A percentile compares a stretch with the other conserved stretches of the same genome.
These are phyloP conservation scores for Aspergillus intermedius DNA, from an alignment of 2,329 filamentous ascomycete species.

Conservation along the genomic window DNA sequence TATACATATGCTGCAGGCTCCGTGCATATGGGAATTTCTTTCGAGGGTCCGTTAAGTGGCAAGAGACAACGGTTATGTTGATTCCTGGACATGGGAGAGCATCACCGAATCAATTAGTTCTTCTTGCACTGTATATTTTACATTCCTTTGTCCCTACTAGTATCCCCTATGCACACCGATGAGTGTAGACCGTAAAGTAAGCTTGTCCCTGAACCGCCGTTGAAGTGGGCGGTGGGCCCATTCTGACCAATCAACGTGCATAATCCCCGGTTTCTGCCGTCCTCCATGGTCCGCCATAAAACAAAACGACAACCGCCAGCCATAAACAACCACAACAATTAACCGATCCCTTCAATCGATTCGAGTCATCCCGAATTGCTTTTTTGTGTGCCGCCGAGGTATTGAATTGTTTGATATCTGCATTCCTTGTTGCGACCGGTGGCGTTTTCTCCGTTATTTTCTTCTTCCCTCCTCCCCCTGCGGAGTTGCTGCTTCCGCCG, in stretches of 20 bases:
- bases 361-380: background rate
- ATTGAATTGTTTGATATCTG: too few relatives aligned
- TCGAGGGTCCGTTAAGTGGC: background rate
- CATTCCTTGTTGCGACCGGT: too few relatives aligned
- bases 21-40: background rate
- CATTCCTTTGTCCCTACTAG: too few relatives aligned
- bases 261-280: background rate
- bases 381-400: too few relatives aligned
- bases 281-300: background rate
- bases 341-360: background rate
- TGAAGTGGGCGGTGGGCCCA: background rate
- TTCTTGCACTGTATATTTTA: too few relatives aligned
- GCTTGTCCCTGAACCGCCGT: background rate
- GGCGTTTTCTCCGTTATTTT: background rate
- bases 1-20: background rate
- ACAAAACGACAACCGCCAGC: background rate
- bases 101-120: too few relatives aligned
- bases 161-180: too few relatives aligned
- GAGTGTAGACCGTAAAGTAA: too few relatives aligned
- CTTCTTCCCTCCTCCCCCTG: background rate
- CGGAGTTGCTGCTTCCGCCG: slow-evolving; percentile 6
- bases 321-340: background rate
- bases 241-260: background rate
- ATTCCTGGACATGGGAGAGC: too few relatives aligned
- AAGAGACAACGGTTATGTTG: too few relatives aligned